phyloP scores from a whole-genome alignment of 192 early-diverging fungal genomes.

The Backusella macrospora region DNA sequence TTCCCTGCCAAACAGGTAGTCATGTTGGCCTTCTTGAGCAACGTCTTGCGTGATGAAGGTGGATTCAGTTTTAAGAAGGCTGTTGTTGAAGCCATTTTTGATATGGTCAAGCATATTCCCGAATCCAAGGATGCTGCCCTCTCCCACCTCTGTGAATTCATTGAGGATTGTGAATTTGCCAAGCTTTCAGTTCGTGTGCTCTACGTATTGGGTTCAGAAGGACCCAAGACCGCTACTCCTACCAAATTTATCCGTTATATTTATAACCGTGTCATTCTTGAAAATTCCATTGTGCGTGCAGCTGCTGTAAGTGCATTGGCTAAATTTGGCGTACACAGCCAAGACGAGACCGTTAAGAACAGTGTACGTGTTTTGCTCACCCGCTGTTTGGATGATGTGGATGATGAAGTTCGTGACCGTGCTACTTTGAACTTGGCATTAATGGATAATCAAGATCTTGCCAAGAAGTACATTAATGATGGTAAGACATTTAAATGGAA shows the following conservation, averaged over 20 bases:
- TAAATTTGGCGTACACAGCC: conserved; percentile 87
- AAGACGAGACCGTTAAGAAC: conserved; percentile 68
- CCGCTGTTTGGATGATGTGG: conserved; percentile 89
- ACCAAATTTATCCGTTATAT: conserved; percentile 98
- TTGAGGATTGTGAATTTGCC: conserved; percentile 99
- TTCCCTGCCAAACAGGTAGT: conserved; percentile 95
- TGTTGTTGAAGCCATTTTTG: conserved; percentile 96
- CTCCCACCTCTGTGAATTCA: conserved; percentile 97
- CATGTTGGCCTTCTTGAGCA: conserved; percentile 92
- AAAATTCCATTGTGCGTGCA: conserved; percentile 95
- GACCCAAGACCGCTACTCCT: conserved; percentile 88
- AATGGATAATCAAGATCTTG: conserved; percentile 61
- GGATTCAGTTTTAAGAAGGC: conserved; percentile 96
- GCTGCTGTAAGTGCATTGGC: conserved; percentile 94
- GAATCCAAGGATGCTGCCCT: conserved; percentile 94
- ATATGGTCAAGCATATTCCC: conserved; percentile 91
- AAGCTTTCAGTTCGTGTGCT: conserved; percentile 97
- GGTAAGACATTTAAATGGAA: conserved; percentile 51
- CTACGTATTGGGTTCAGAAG: conserved; percentile 91
- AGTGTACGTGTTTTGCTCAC: conserved; percentile 85
- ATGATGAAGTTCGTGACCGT: conserved; percentile 98
- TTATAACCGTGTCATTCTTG: conserved; percentile 98
- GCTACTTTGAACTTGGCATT: conserved; percentile 88
- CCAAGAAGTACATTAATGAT: conserved; percentile 64
- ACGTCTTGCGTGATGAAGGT: conserved; percentile 94